Conservation (phyloP, 768 basidiomycete genomes). For the Paxillus involutus region DNA sequence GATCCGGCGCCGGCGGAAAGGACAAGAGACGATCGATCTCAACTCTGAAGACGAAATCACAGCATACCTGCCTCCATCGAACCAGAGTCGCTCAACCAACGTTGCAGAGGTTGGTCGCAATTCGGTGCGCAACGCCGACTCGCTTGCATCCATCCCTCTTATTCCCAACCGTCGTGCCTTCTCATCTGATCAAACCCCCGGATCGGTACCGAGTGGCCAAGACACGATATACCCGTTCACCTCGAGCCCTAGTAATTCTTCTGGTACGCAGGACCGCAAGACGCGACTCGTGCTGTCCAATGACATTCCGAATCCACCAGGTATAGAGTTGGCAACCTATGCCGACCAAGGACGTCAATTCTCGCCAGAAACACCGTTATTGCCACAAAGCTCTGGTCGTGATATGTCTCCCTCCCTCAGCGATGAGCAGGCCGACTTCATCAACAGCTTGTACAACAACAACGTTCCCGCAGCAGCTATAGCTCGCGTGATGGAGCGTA, state of each 20-base stretch:
- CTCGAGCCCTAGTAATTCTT: not conserved
- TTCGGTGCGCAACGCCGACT: not conserved
- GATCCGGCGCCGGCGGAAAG: constrained; percentile 10
- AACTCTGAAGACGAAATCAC: not conserved
- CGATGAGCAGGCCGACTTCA: constrained; percentile 26
- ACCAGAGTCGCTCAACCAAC: not conserved
- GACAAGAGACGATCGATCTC: constrained; percentile 9
- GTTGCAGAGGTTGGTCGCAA: not conserved
- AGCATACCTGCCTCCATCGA: not conserved
- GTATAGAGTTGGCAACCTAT: not conserved
- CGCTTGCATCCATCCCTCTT: not conserved
- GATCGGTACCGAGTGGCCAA: not conserved
- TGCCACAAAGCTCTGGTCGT: not conserved
- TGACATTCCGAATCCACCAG: not conserved
- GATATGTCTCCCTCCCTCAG: constrained; percentile 14
- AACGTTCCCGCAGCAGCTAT: constrained; percentile 22
- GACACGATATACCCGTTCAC: constrained; percentile 9
- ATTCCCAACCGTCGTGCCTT: constrained; percentile 10
- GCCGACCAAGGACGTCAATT: not conserved
- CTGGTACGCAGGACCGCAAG: constrained; percentile 1
- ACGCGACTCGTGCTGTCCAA: constrained; percentile 1
- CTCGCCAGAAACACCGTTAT: not conserved
- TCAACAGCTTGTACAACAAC: constrained; percentile 19
- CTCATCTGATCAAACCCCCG: not conserved
- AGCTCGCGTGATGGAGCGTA: constrained; percentile 22